Evolutionary conservation across 768 basidiomycete genomes (phyloP).

Genomic region (Pleurotus salmoneostramineus): DNA sequence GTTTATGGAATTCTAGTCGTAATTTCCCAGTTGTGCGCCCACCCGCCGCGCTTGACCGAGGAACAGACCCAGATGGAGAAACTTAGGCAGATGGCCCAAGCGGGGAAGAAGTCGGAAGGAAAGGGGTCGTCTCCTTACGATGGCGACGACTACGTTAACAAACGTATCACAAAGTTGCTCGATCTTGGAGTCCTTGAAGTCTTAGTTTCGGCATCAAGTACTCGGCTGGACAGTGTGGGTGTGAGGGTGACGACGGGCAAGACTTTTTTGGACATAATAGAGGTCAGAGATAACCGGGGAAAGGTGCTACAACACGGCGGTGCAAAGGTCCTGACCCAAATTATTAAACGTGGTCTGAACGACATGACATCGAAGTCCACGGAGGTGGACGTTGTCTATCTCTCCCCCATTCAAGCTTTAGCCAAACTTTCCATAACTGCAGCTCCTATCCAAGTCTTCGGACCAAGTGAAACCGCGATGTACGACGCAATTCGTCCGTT

Average conservation of each 20-base stretch:
- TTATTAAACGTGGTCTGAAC: conserved; percentile 49
- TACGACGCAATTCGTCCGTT: conserved; percentile 86
- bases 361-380: conserved; percentile 22
- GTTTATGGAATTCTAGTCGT: conserved; percentile 79
- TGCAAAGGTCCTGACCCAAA: conserved; percentile 55
- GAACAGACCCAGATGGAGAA: conserved; percentile 84
- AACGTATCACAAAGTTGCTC: conserved; percentile 54
- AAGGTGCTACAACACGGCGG: conserved; percentile 77
- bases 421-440: conserved; percentile 93
- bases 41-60: conserved; percentile 66
- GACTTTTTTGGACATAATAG: conserved; percentile 66
- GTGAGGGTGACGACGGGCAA: conserved; percentile 57
- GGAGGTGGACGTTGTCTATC: conserved; percentile 35
- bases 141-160: conserved; percentile 60
- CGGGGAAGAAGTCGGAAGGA: conserved; percentile 25
- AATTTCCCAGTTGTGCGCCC: conserved; percentile 68
- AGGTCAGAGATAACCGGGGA: conserved; percentile 76
- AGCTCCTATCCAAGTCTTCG: conserved; percentile 87
- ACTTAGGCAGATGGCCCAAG: conserved; percentile 69
- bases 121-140: conserved; percentile 40
- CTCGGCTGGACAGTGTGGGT: conserved; percentile 54
- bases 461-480: conserved; percentile 71
- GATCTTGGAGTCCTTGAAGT: conserved; percentile 61
- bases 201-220: conserved; percentile 51
- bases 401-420: conserved; percentile 79